Percentiles rank a stretch among this genome's conserved stretches.
These are phyloP conservation scores for Hibiscus mutabilis DNA, from an alignment of 345 rosid species.

Conservation along the genomic window DNA sequence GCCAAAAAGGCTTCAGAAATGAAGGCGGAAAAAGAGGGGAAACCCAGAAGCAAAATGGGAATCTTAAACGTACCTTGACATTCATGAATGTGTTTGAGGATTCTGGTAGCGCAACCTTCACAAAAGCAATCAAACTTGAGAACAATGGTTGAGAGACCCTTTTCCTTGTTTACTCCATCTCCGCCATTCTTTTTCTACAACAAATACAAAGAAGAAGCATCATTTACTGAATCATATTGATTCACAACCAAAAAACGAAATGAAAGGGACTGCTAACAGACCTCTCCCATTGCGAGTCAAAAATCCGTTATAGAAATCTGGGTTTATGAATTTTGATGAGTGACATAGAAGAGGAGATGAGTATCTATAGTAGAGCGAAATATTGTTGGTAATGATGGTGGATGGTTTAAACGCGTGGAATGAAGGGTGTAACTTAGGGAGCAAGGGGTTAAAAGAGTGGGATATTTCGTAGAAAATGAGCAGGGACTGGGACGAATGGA, in stretches of 20 bases:
- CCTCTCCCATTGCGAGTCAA: constrained; percentile 26
- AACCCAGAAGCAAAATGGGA: not conserved
- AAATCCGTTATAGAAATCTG: not conserved
- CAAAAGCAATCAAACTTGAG: constrained; percentile 76
- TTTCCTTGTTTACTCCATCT: constrained; percentile 19
- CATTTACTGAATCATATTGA: not conserved
- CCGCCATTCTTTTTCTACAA: constrained; percentile 24
- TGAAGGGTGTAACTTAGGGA: not conserved
- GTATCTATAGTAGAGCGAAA: constrained; percentile 2
- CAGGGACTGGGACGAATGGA: not conserved
- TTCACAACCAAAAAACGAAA: not conserved
- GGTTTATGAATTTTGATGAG: not conserved
- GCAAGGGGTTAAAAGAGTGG: not conserved
- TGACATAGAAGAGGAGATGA: not conserved
- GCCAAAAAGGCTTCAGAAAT: not conserved
- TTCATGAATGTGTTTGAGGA: constrained; percentile 35
- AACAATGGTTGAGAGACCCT: constrained; percentile 33
- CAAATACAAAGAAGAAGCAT: not conserved
- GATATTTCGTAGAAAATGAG: not conserved
- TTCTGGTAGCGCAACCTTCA: constrained; percentile 62
- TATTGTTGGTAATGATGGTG: not conserved
- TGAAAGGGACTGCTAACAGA: constrained; percentile 2
- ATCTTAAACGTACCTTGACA: constrained; percentile 39
- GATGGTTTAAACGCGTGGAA: not conserved
- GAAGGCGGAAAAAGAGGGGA: not conserved